Evolutionary conservation across 2,329 filamentous ascomycete species (phyloP).

Genomic region (Trichoderma harzianum): DNA sequence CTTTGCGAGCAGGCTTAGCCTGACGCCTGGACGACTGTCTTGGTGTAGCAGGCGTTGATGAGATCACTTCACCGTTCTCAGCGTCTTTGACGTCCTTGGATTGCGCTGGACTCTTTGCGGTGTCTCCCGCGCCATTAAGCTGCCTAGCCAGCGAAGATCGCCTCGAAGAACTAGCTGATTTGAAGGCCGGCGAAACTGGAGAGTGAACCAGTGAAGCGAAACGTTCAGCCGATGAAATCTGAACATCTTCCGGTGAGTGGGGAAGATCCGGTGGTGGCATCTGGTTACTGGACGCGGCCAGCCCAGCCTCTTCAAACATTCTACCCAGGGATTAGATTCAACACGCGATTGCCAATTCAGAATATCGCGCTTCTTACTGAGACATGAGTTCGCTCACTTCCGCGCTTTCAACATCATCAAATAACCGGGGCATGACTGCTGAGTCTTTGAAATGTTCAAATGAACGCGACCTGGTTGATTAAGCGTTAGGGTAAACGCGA

Average conservation of each 20-base stretch:
- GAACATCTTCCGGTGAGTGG: neutral
- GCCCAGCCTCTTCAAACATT: neutral
- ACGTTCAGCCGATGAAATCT: neutral
- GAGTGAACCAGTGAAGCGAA: neutral
- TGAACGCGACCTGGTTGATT: neutral
- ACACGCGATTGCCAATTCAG: neutral
- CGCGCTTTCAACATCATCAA: neutral
- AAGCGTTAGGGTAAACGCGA: neutral
- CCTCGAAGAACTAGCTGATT: neutral
- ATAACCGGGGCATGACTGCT: neutral
- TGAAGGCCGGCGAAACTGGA: neutral
- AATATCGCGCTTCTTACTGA: neutral
- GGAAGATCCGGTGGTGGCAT: neutral
- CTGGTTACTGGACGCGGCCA: neutral
- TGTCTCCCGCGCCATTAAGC: neutral
- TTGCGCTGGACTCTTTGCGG: neutral
- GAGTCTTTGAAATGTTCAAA: neutral
- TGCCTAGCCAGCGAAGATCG: neutral
- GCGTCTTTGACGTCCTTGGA: neutral
- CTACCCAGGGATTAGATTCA: neutral
- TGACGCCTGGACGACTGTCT: neutral
- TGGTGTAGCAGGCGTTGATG: neutral
- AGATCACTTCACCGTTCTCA: neutral
- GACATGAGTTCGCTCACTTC: neutral
- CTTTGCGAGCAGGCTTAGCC: neutral